Base-by-base conservation (phyloP, 2,329 filamentous ascomycete species). In the Fusarium algeriense region DNA sequence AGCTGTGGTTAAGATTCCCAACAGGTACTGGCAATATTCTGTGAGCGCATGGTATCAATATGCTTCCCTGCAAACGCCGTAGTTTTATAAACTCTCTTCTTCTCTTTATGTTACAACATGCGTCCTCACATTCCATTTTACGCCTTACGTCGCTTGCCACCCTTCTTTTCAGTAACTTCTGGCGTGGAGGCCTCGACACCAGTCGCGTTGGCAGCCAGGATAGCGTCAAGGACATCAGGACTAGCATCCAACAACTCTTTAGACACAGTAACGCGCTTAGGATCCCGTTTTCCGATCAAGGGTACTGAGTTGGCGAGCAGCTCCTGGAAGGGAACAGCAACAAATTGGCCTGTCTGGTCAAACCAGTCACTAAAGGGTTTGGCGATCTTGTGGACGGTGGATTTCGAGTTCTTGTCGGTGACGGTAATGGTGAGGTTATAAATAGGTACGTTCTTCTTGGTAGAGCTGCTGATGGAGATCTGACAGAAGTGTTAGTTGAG, bases 331-430 rank as follows among this genome's bases (percentile, higher is more conserved):
- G 93, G 93, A 73, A 88, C 84, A 12, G 89, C 87, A 48, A 94
- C 87, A 79, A 96, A 94, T 79, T 86, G 88, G 53, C 93, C 93
- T 43, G 85, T 83, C 60, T 83, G 83, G 80, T 97, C 92, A 75
- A 95, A 96, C 92, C 92, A 96, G 57, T 88, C 85, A 37, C 88
- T 88, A 79, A 96, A 95, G 38, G 91, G 86, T 46, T 87, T 87
- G 68, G 86, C 82, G 66, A 94, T 81, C 70, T 89, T 85, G 65
- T 89, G 77, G 20, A 83, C 84, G 67, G 85, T 77, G 43, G 80
- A 72, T 55, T 80, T 78, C 65, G 79, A 80, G 40, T 78, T 76
- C 64, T 81, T 83, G 54, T 74, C 52, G 38, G 83, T 84, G 59
- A 89, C 82, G 49, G 85, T 87, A 55, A 97, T 86, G 45, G 87